Percentiles rank a stretch among this genome's conserved stretches.
These are phyloP conservation scores for Pichia thaimueangensis DNA, from an alignment of 805 yeast genomes.

Conservation along the genomic window DNA sequence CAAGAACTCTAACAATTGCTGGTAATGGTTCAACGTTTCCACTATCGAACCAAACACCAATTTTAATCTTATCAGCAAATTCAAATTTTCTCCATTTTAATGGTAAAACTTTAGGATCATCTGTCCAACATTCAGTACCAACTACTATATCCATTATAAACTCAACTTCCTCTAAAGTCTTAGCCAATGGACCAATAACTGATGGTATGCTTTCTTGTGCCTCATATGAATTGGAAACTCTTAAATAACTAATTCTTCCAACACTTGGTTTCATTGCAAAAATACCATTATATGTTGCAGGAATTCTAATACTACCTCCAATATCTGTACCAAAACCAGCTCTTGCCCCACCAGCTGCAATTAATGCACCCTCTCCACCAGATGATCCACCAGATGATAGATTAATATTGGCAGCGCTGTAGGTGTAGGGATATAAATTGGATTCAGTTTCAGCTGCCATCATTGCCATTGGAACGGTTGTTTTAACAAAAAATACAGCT, in stretches of 20 bases:
- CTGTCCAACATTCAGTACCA: conserved; percentile 39
- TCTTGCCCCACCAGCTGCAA: conserved; percentile 50
- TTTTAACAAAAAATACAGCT: conserved; percentile 49
- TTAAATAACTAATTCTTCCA: conserved; percentile 28
- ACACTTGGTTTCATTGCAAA: conserved; percentile 50
- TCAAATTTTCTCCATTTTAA: conserved; percentile 37
- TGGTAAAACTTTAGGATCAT: conserved; percentile 40
- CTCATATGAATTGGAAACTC: conserved; percentile 34
- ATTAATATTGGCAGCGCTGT: conserved; percentile 44
- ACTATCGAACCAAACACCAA: conserved; percentile 41
- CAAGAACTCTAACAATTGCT: conserved; percentile 42
- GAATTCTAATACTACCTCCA: conserved; percentile 49
- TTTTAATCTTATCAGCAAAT: conserved; percentile 27
- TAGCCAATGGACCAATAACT: conserved; percentile 50
- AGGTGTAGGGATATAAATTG: conserved; percentile 42
- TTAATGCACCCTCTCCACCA: conserved; percentile 59
- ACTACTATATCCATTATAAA: conserved; percentile 36
- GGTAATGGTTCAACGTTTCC: conserved; percentile 42
- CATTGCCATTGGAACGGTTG: conserved; percentile 52
- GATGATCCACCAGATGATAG: conserved; percentile 60
- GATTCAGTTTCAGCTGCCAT: conserved; percentile 54
- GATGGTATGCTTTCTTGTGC: conserved; percentile 54
- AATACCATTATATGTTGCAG: conserved; percentile 52
- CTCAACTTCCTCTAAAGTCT: conserved; percentile 43
- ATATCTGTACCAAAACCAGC: conserved; percentile 60